Conservation (phyloP, 2,329 filamentous ascomycete genomes). For the Calonectria naviculata region DNA sequence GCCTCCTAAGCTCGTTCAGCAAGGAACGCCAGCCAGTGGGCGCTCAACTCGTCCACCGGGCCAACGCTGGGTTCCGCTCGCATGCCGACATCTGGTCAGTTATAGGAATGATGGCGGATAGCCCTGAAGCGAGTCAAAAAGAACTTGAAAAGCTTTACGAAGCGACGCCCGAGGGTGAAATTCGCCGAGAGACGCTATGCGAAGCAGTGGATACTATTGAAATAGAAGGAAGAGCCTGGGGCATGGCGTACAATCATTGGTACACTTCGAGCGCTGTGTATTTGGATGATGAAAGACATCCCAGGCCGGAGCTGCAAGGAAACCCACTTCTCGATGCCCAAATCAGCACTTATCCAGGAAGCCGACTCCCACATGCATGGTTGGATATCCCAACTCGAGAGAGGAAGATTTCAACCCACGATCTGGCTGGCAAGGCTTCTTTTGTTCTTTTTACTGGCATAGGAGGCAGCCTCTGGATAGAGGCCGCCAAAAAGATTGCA, state of each 20-base stretch:
- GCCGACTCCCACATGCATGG: constrained; percentile 72
- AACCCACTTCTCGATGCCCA: not conserved
- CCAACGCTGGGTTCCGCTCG: constrained; percentile 67
- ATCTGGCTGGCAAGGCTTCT: constrained; percentile 8
- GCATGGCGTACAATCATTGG: not conserved
- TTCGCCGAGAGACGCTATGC: not conserved
- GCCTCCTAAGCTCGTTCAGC: constrained; percentile 56
- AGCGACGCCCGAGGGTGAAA: not conserved
- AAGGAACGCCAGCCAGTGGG: constrained; percentile 63
- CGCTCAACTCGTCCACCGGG: constrained; percentile 59
- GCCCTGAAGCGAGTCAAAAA: not conserved
- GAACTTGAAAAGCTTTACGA: not conserved
- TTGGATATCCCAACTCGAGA: constrained; percentile 60
- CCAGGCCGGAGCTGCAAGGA: not conserved
- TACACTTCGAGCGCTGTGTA: constrained; percentile 45
- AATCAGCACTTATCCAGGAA: constrained; percentile 67
- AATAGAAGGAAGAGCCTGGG: not conserved
- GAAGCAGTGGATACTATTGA: not conserved
- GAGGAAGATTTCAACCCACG: constrained; percentile 2
- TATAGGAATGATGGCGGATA: constrained; percentile 46
- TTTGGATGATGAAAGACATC: constrained; percentile 44
- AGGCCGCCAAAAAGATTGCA: not conserved
- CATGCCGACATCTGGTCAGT: constrained; percentile 59
- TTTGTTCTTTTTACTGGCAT: constrained; percentile 16
- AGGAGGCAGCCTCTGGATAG: constrained; percentile 2